Percentiles rank a stretch among this genome's conserved stretches.
Evolutionary conservation across 2,329 filamentous ascomycete species (phyloP).

Genomic region (Sporothrix variecibatus): DNA sequence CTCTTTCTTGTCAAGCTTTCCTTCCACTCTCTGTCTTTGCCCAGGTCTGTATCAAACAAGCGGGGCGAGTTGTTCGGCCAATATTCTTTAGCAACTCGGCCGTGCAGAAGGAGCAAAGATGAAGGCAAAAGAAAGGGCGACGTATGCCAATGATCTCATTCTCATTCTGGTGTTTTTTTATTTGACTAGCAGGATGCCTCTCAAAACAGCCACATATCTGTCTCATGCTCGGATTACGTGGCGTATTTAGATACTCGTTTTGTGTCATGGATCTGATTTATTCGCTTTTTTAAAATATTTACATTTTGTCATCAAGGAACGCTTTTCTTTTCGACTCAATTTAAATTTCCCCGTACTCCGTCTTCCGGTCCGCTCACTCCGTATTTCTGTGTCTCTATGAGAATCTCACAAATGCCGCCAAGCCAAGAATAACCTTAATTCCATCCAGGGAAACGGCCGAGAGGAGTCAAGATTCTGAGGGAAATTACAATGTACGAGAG

Average conservation of each 20-base stretch:
- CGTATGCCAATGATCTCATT: neutral
- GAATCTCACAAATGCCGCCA: neutral
- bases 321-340: neutral
- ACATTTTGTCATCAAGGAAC: neutral
- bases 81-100: neutral
- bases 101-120: neutral
- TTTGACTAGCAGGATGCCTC: neutral
- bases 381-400: no score
- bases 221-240: neutral
- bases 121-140: neutral
- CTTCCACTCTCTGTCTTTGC: neutral
- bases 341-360: neutral
- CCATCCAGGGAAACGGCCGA: neutral
- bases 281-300: neutral
- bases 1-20: neutral
- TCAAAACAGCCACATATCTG: slow-evolving; percentile 1
- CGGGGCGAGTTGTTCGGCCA: neutral
- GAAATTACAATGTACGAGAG: slow-evolving; percentile 1
- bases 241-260: neutral
- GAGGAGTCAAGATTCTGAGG: neutral
- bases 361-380: neutral
- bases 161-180: neutral
- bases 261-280: neutral
- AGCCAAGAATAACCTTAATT: neutral
- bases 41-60: neutral